Evolutionary conservation across 2,329 filamentous ascomycete genomes (phyloP).

Genomic region (Neonectria punicea): DNA sequence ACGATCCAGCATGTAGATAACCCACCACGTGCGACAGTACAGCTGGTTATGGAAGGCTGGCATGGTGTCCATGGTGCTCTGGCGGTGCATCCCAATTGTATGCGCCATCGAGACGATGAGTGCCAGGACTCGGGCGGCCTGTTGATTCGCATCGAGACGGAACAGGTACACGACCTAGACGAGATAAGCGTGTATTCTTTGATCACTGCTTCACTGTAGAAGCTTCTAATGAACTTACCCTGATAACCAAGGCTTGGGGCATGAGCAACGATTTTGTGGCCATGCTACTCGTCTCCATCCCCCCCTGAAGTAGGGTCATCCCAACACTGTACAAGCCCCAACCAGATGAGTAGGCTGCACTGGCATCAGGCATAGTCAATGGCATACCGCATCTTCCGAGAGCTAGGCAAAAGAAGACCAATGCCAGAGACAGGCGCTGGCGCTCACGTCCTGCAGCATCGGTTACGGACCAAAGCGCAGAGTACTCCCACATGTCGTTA

Average conservation of each 20-base stretch:
- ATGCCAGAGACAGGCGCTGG: slow-evolving; percentile 21
- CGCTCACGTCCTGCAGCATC: slow-evolving; percentile 16
- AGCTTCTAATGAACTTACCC: slow-evolving; percentile 12
- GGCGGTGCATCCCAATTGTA: slow-evolving; percentile 29
- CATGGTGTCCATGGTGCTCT: slow-evolving; percentile 26
- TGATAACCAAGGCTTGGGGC: slow-evolving; percentile 24
- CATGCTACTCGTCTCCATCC: slow-evolving; percentile 25
- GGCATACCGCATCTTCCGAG: slow-evolving; percentile 29
- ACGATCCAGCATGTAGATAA: slow-evolving; percentile 29
- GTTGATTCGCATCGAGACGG: slow-evolving; percentile 31
- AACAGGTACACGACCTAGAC: slow-evolving; percentile 30
- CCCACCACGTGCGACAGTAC: slow-evolving; percentile 31
- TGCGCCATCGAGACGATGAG: slow-evolving; percentile 27
- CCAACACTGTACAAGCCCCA: slow-evolving; percentile 32
- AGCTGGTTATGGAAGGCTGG: slow-evolving; percentile 28
- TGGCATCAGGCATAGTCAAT: slow-evolving; percentile 25
- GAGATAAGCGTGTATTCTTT: too few species aligned
- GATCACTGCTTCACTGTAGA: too few species aligned
- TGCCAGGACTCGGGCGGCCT: slow-evolving; percentile 25
- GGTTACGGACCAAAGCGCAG: slow-evolving; percentile 13
- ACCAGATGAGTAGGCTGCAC: slow-evolving; percentile 25
- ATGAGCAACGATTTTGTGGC: slow-evolving; percentile 27
- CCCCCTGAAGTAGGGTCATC: slow-evolving; percentile 22
- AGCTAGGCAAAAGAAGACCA: slow-evolving; percentile 32
- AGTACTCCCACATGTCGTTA: slow-evolving; percentile 30